phyloP scores from a whole-genome alignment of 1,139 yeast species.

The Saccharomycopsis hybrid region DNA sequence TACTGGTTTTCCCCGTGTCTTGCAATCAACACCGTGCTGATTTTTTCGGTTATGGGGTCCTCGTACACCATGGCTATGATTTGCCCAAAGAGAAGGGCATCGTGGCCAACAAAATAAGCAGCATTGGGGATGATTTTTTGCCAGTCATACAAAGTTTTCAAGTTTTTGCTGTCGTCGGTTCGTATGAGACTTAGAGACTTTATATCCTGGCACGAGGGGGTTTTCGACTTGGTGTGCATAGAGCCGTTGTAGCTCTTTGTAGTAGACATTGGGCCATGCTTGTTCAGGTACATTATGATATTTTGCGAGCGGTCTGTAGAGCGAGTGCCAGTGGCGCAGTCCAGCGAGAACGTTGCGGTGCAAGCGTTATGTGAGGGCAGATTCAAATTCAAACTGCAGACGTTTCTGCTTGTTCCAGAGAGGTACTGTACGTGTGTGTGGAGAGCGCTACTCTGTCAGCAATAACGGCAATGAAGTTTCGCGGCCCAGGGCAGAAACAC shows the following conservation, averaged over 20 bases:
- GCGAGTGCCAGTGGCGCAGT: too few relatives aligned
- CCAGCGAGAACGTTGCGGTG: too few relatives aligned
- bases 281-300: constrained; percentile 9
- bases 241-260: not conserved
- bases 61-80: constrained; percentile 49
- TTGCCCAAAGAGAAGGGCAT: constrained; percentile 46
- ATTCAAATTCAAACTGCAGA: too few relatives aligned
- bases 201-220: constrained; percentile 17
- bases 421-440: too few relatives aligned
- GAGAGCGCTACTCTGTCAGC: too few relatives aligned
- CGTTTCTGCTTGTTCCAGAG: too few relatives aligned
- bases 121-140: constrained; percentile 41
- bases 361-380: too few relatives aligned
- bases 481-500: too few relatives aligned
- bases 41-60: constrained; percentile 38
- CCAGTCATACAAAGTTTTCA: constrained; percentile 33
- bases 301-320: too few relatives aligned
- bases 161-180: constrained; percentile 20
- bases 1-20: constrained; percentile 63
- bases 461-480: too few relatives aligned
- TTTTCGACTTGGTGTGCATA: constrained; percentile 1
- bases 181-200: constrained; percentile 14
- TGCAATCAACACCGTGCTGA: constrained; percentile 60
- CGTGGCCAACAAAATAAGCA: constrained; percentile 50
- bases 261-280: constrained; percentile 1